phyloP scores from a whole-genome alignment of 176 grass and related monocot species.

The Triticum timopheevii region DNA sequence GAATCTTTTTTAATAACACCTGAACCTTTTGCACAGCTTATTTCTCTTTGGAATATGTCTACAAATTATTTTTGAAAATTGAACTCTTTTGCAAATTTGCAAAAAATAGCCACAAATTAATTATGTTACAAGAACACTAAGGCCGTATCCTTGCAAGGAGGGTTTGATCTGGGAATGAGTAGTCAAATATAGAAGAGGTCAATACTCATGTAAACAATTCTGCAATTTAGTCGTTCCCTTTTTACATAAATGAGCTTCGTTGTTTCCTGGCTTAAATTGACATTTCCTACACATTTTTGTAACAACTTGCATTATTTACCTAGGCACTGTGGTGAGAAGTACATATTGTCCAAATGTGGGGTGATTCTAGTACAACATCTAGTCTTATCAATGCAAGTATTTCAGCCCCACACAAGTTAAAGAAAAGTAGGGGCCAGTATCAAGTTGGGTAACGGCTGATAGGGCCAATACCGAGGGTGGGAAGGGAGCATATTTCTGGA shows the following conservation, averaged over 20 bases:
- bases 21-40: not conserved
- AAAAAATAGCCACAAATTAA: not conserved
- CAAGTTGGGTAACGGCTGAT: slow-evolving; percentile 54
- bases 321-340: not conserved
- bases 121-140: not conserved
- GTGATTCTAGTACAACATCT: not conserved
- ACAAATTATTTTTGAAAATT: not conserved
- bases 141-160: not conserved
- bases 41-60: not conserved
- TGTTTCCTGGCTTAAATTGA: not conserved
- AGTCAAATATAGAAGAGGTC: not conserved
- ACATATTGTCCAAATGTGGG: not conserved
- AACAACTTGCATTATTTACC: not conserved
- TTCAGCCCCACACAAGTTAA: slow-evolving; percentile 17
- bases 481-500: slow-evolving; percentile 45
- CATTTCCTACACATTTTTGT: not conserved
- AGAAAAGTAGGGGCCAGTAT: slow-evolving; percentile 36
- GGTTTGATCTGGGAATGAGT: not conserved
- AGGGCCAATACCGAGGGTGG: slow-evolving; percentile 34
- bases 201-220: not conserved
- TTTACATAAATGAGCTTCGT: not conserved
- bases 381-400: slow-evolving; percentile 1
- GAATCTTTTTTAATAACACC: not conserved
- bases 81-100: no score
- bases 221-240: not conserved